Percentiles rank a stretch among this genome's conserved stretches.
Conservation (phyloP, 2,329 filamentous ascomycete genomes). For the Trichophyton schoenleinii region DNA sequence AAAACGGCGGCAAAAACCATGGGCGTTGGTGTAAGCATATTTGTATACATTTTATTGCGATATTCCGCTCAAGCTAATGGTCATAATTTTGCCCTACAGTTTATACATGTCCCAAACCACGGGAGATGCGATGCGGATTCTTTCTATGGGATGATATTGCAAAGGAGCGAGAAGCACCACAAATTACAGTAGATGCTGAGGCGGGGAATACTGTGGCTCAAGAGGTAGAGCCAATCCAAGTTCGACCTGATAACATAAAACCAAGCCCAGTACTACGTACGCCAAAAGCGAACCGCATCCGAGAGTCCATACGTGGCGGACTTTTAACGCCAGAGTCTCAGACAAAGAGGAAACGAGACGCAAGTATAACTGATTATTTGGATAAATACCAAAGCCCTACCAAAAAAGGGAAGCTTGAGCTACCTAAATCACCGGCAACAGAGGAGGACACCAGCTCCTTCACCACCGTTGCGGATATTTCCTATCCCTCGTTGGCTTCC, state of each 20-base stretch:
- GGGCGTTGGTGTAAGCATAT: slow-evolving; percentile 39
- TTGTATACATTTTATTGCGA: neutral
- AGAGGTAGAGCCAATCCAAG: neutral
- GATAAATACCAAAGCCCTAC: neutral
- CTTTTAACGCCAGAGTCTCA: slow-evolving; percentile 27
- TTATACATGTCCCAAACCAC: slow-evolving; percentile 45
- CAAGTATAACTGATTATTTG: slow-evolving; percentile 1
- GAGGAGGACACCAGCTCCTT: neutral
- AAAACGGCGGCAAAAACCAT: slow-evolving; percentile 45
- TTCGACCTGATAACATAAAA: neutral
- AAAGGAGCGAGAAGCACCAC: slow-evolving; percentile 36
- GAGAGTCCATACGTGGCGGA: slow-evolving; percentile 12
- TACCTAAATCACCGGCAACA: neutral
- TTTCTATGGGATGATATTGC: slow-evolving; percentile 52
- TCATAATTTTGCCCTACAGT: slow-evolving; percentile 22
- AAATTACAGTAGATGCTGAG: slow-evolving; percentile 31
- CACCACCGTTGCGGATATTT: neutral
- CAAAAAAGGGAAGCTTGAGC: neutral
- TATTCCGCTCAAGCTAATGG: neutral
- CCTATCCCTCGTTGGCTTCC: neutral
- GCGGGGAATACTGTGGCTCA: neutral
- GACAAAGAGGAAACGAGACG: slow-evolving; percentile 12
- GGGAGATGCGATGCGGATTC: slow-evolving; percentile 42
- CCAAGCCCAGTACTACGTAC: neutral
- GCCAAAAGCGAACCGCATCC: neutral